Evolutionary conservation across 2,329 filamentous ascomycete genomes (phyloP).

Genomic region (Rugonectria rugulosa): DNA sequence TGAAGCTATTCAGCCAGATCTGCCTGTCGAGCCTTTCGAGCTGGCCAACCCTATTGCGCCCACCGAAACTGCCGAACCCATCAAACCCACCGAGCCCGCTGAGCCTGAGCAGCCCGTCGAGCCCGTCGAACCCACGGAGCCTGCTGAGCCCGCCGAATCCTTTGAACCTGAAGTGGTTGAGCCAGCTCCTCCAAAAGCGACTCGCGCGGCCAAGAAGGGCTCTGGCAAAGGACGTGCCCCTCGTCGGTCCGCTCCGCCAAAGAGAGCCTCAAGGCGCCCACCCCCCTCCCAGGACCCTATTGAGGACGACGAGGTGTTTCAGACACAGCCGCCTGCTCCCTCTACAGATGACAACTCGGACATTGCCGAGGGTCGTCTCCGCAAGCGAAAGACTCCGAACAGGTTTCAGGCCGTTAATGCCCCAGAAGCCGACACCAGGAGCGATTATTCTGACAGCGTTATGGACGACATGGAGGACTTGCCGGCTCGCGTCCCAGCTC

Average conservation of each 20-base stretch:
- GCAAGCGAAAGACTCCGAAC: conserved; percentile 40
- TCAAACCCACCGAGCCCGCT: background rate
- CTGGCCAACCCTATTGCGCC: conserved; percentile 29
- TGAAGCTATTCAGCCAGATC: no score
- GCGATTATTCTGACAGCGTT: conserved; percentile 42
- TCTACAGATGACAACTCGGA: conserved; percentile 34
- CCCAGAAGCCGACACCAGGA: conserved; percentile 20
- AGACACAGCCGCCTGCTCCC: conserved; percentile 13
- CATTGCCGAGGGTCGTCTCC: conserved; percentile 36
- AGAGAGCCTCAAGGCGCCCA: conserved; percentile 34
- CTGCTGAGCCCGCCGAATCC: conserved; percentile 8
- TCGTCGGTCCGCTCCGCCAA: conserved; percentile 33
- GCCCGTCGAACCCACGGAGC: conserved; percentile 18
- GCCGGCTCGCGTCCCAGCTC: conserved; percentile 41
- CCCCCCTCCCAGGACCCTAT: conserved; percentile 42
- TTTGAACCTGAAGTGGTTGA: conserved; percentile 28
- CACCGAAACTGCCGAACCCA: conserved; percentile 30
- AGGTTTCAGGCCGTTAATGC: conserved; percentile 36
- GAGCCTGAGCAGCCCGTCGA: background rate
- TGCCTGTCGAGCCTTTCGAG: conserved; percentile 9
- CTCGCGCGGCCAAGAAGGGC: conserved; percentile 36
- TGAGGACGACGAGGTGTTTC: conserved; percentile 35
- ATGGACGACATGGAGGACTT: conserved; percentile 57
- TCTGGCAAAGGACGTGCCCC: conserved; percentile 35
- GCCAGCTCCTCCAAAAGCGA: conserved; percentile 37